Evolutionary conservation across 164 flowering plant genomes (phyloP).

Genomic region (Umbellularia californica): DNA sequence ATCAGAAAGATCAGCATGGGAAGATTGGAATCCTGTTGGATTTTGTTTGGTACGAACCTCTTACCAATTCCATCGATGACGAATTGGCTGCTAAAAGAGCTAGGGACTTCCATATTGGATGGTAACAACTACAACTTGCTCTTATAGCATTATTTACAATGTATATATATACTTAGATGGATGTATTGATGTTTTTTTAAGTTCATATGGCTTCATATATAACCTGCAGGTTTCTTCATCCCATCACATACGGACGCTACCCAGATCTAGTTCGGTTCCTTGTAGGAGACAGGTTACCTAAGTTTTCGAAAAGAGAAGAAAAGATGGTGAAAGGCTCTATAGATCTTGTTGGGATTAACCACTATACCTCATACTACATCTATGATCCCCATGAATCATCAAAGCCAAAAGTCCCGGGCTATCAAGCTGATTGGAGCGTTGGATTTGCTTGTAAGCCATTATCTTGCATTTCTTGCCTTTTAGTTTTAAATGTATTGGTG

Average conservation of each 20-base stretch:
- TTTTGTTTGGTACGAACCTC: slow-evolving; percentile 77
- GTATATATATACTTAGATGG: background rate
- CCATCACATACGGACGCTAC: slow-evolving; percentile 15
- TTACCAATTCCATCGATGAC: slow-evolving; percentile 47
- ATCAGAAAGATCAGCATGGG: slow-evolving; percentile 54
- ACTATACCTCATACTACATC: slow-evolving; percentile 22
- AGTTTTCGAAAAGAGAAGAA: slow-evolving; percentile 12
- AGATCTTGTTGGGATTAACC: slow-evolving; percentile 22
- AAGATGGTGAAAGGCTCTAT: slow-evolving; percentile 22
- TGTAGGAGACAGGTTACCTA: slow-evolving; percentile 19
- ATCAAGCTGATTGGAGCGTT: slow-evolving; percentile 19
- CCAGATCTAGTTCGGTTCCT: slow-evolving; percentile 14
- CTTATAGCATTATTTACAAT: background rate
- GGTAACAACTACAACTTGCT: slow-evolving; percentile 31
- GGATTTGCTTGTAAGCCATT: slow-evolving; percentile 19
- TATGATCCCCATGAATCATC: slow-evolving; percentile 5
- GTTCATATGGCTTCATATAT: background rate
- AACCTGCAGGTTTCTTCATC: slow-evolving; percentile 20
- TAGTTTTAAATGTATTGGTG: too few species aligned
- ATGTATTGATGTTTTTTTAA: background rate
- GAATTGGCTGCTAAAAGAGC: slow-evolving; percentile 70
- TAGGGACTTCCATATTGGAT: slow-evolving; percentile 67
- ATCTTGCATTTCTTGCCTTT: background rate
- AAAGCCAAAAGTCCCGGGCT: slow-evolving; percentile 5
- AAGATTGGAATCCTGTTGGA: slow-evolving; percentile 68